Evolutionary conservation across 208 protist species (phyloP).

Genomic region (Phytomonas francai): DNA sequence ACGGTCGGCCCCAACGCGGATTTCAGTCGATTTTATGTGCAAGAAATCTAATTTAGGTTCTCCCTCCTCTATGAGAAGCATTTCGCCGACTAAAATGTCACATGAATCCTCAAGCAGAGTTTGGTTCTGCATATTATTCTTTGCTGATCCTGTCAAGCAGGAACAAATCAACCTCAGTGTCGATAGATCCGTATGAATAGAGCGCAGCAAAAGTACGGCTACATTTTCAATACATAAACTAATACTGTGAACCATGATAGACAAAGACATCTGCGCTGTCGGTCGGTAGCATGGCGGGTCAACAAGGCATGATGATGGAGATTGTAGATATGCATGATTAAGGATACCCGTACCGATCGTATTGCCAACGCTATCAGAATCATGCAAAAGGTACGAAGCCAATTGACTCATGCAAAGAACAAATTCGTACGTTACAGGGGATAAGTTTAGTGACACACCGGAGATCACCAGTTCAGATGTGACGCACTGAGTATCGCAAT

Average conservation of each 20-base stretch:
- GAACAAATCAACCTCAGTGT: background rate
- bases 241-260: background rate
- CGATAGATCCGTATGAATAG: background rate
- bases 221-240: background rate
- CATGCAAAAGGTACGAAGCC: background rate
- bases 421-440: background rate
- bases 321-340: background rate
- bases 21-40: background rate
- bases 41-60: background rate
- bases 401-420: background rate
- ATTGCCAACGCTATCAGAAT: background rate
- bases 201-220: background rate
- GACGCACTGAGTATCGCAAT: background rate
- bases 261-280: background rate
- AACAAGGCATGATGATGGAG: background rate
- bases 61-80: background rate
- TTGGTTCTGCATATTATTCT: background rate
- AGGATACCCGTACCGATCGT: background rate
- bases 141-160: background rate
- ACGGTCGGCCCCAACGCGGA: background rate
- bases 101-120: background rate
- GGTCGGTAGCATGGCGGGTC: background rate
- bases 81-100: background rate
- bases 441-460: background rate
- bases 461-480: background rate